Evolutionary conservation across 805 yeast genomes (phyloP).

Genomic region (Henningerozyma blattae): DNA sequence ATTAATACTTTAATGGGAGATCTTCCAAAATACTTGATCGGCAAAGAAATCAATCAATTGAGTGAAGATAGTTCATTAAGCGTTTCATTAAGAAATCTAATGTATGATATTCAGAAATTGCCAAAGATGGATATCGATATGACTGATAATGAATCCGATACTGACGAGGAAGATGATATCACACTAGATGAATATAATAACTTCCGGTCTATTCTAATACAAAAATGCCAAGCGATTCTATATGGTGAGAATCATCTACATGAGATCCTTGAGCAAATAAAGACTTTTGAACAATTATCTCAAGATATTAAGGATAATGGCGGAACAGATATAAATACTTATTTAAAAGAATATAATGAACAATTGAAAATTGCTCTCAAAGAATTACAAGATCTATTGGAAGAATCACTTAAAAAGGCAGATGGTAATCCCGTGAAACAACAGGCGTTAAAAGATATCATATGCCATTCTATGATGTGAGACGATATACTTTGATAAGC

Average conservation of each 20-base stretch:
- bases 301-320: conserved; percentile 4
- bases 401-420: conserved; percentile 12
- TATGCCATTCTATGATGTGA: too few relatives aligned
- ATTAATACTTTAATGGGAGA: conserved; percentile 16
- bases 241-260: conserved; percentile 5
- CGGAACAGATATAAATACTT: conserved; percentile 2
- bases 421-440: too few relatives aligned
- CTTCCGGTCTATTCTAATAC: conserved; percentile 10
- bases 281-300: conserved; percentile 3
- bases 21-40: conserved; percentile 14
- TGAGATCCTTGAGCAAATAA: conserved; percentile 3
- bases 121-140: conserved; percentile 12
- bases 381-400: conserved; percentile 9
- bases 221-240: conserved; percentile 11
- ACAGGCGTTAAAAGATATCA: too few relatives aligned
- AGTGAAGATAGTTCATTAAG: conserved; percentile 3
- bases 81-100: conserved; percentile 9
- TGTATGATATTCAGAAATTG: conserved; percentile 12
- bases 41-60: conserved; percentile 8
- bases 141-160: conserved; percentile 4
- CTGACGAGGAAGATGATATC: conserved; percentile 5
- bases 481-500: too few relatives aligned
- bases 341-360: conserved; percentile 6
- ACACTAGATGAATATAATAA: conserved; percentile 16
- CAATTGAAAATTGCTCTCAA: conserved; percentile 5